Evolutionary conservation across 2,329 filamentous ascomycete species (phyloP).

Genomic region (Aspergillus fumigatiaffinis): DNA sequence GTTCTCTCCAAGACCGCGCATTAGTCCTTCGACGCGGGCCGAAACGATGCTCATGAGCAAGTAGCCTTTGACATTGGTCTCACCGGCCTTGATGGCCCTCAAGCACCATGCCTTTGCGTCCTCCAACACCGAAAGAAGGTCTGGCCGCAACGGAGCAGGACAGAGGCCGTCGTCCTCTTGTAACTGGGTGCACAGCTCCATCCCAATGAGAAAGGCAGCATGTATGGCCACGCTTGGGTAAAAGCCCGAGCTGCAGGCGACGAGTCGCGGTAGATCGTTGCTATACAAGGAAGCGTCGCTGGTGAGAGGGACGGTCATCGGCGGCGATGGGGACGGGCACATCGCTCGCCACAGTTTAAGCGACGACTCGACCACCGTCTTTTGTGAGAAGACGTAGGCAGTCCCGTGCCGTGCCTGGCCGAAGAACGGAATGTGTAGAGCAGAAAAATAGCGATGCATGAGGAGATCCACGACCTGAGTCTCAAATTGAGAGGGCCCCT

Average conservation of each 20-base stretch:
- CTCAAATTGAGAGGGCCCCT: constrained; percentile 14
- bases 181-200: constrained; percentile 25
- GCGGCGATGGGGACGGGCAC: not conserved
- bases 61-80: constrained; percentile 55
- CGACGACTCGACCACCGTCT: constrained; percentile 46
- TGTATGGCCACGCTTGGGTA: constrained; percentile 17
- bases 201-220: constrained; percentile 17
- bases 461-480: constrained; percentile 22
- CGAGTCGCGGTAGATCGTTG: constrained; percentile 37
- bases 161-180: constrained; percentile 25
- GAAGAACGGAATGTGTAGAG: constrained; percentile 30
- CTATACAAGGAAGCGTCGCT: no score
- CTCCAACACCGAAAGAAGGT: constrained; percentile 31
- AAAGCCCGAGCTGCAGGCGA: constrained; percentile 34
- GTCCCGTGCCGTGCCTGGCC: constrained; percentile 15
- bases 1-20: constrained; percentile 31
- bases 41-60: constrained; percentile 40
- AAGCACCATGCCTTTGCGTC: constrained; percentile 42
- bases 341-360: constrained; percentile 44
- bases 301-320: no score
- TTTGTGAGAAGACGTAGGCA: constrained; percentile 47
- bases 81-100: constrained; percentile 43
- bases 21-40: constrained; percentile 43
- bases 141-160: constrained; percentile 21
- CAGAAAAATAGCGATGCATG: constrained; percentile 24